phyloP scores from a whole-genome alignment of 2,329 filamentous ascomycete species.

The Colletotrichum sp. region DNA sequence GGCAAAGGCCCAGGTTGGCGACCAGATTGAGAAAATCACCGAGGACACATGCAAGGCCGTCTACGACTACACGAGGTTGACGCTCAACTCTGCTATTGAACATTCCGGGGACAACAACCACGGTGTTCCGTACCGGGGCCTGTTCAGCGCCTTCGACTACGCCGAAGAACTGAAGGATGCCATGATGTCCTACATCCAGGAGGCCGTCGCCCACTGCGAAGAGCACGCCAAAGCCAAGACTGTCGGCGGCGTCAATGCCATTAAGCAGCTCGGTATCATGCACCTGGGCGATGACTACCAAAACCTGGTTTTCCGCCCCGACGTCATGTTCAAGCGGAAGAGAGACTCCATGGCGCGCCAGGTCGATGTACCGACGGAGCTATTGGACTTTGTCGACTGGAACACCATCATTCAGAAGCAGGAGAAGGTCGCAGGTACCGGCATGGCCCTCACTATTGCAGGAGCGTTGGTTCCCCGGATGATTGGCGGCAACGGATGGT shows the following conservation, averaged over 20 bases:
- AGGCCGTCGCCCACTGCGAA: slow-evolving; percentile 80
- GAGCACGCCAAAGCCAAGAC: slow-evolving; percentile 82
- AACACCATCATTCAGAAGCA: slow-evolving; percentile 83
- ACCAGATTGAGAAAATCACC: slow-evolving; percentile 81
- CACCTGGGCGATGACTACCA: slow-evolving; percentile 89
- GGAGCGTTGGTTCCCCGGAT: slow-evolving; percentile 84
- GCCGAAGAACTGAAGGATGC: slow-evolving; percentile 91
- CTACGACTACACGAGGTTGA: slow-evolving; percentile 81
- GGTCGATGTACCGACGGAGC: slow-evolving; percentile 84
- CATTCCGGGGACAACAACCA: slow-evolving; percentile 79
- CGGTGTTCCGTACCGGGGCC: slow-evolving; percentile 84
- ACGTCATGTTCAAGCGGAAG: slow-evolving; percentile 91
- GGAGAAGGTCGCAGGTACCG: slow-evolving; percentile 92
- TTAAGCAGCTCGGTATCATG: slow-evolving; percentile 86
- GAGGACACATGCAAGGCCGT: slow-evolving; percentile 86
- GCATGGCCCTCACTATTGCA: slow-evolving; percentile 91
- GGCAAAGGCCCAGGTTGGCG: slow-evolving; percentile 78
- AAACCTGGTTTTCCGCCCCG: slow-evolving; percentile 85
- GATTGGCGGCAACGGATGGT: slow-evolving; percentile 84
- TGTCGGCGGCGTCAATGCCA: slow-evolving; percentile 80
- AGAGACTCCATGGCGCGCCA: slow-evolving; percentile 83
- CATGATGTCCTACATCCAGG: slow-evolving; percentile 87
- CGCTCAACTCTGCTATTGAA: slow-evolving; percentile 76
- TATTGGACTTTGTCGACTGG: slow-evolving; percentile 94
- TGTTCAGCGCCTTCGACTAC: slow-evolving; percentile 87